Evolutionary conservation across 75 land plant genomes (phyloP).

Genomic region (Pinus albicaulis): DNA sequence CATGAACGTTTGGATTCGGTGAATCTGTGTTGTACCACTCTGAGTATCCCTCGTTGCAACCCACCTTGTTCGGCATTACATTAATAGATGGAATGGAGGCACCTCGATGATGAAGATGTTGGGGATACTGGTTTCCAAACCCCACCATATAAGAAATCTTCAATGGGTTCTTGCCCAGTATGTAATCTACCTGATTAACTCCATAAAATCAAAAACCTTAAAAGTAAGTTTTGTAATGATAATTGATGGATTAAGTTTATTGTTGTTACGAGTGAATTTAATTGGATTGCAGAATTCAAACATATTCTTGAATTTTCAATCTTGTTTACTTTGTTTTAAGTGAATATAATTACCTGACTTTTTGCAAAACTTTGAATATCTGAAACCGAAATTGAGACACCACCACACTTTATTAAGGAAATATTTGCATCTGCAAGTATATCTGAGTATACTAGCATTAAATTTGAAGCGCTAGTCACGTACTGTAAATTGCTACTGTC

Average conservation of each 20-base stretch:
- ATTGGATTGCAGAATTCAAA: too few species aligned
- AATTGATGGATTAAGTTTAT: background rate
- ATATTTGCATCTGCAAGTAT: background rate
- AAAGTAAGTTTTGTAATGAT: too few species aligned
- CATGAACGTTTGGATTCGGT: slow-evolving; percentile 37
- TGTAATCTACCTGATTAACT: slow-evolving; percentile 45
- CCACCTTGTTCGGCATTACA: slow-evolving; percentile 16
- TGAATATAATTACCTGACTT: background rate
- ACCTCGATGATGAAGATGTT: too few species aligned
- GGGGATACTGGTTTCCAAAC: too few species aligned
- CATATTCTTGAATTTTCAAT: too few species aligned
- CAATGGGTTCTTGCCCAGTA: slow-evolving; percentile 54
- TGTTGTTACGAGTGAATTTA: background rate
- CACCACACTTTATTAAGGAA: background rate
- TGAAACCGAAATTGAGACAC: too few species aligned
- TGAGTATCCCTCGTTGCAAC: background rate
- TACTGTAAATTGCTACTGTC: slow-evolving; percentile 47
- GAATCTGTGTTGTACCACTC: background rate
- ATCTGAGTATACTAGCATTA: slow-evolving; percentile 9
- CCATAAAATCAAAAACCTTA: too few species aligned
- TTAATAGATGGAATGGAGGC: slow-evolving; percentile 10
- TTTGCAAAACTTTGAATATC: slow-evolving; percentile 3
- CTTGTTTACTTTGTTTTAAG: too few species aligned
- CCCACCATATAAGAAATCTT: too few species aligned
- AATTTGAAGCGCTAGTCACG: slow-evolving; percentile 14